Evolutionary conservation across 2,329 filamentous ascomycete genomes (phyloP).

Genomic region (Alternaria consortialis): DNA sequence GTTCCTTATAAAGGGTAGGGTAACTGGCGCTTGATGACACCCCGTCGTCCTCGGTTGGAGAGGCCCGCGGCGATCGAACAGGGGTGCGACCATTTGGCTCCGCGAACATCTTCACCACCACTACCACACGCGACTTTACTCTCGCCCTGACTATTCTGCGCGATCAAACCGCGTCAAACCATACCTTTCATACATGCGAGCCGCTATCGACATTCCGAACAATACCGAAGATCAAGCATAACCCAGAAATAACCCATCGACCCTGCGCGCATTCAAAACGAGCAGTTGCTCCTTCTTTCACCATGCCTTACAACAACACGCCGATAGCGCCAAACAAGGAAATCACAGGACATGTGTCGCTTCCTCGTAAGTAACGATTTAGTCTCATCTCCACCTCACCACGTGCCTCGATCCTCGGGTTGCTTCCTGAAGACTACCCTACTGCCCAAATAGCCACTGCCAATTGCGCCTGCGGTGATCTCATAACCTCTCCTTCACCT

Average conservation of each 20-base stretch:
- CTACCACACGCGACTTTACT: conserved; percentile 18
- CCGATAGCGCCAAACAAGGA: conserved; percentile 83
- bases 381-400: background rate
- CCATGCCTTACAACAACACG: conserved; percentile 87
- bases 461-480: background rate
- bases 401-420: background rate
- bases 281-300: conserved; percentile 5
- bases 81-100: conserved; percentile 11
- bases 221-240: background rate
- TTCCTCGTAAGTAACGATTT: conserved; percentile 73
- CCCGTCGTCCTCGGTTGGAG: conserved; percentile 7
- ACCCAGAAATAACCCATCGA: background rate
- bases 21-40: background rate
- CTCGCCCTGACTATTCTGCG: background rate
- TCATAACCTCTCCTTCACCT: background rate
- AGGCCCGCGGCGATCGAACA: conserved; percentile 9
- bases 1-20: background rate
- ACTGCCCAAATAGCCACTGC: background rate
- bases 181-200: background rate
- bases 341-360: conserved; percentile 81
- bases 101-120: conserved; percentile 2
- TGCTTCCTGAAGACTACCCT: background rate
- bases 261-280: background rate
- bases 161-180: conserved; percentile 18
- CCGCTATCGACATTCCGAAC: background rate